phyloP scores from a whole-genome alignment of 345 rosid species.

The Rhodomyrtus tomentosa region DNA sequence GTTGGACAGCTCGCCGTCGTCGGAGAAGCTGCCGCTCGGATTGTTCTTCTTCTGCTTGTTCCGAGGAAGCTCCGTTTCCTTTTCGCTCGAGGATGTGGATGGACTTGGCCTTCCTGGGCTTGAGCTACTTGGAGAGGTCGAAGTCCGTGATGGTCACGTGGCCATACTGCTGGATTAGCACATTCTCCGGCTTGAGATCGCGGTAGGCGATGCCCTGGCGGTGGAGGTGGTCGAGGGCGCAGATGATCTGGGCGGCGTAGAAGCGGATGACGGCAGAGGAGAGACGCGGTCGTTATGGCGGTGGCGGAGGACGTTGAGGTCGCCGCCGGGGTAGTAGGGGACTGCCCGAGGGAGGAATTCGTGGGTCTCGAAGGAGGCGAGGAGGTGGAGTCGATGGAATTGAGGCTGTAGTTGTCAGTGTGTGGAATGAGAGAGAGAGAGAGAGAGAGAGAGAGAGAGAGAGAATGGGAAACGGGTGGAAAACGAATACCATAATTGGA shows the following conservation, averaged over 20 bases:
- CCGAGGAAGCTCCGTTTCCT: neutral
- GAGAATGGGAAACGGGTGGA: too few relatives aligned
- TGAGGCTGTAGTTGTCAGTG: too few relatives aligned
- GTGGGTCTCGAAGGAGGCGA: constrained; percentile 46
- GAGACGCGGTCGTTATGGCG: constrained; percentile 67
- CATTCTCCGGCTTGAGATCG: constrained; percentile 87
- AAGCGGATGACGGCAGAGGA: constrained; percentile 65
- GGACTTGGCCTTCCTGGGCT: neutral
- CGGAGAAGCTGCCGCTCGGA: constrained; percentile 31
- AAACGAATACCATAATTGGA: too few relatives aligned
- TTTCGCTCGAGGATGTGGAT: neutral
- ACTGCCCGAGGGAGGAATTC: constrained; percentile 75
- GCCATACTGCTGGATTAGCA: constrained; percentile 67
- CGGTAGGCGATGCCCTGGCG: constrained; percentile 63
- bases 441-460: too few relatives aligned
- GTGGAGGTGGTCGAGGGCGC: constrained; percentile 79
- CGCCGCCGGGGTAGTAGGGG: constrained; percentile 90
- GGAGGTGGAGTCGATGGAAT: too few relatives aligned
- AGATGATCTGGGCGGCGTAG: constrained; percentile 73
- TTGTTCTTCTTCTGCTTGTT: constrained; percentile 3
- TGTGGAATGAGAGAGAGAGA: too few relatives aligned
- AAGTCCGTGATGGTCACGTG: constrained; percentile 91
- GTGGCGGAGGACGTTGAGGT: constrained; percentile 74
- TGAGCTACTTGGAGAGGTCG: constrained; percentile 67
- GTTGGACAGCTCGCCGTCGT: constrained; percentile 51